Evolutionary conservation across 352 stramenopile genomes (phyloP), one percentile per base, ranked within the genome.

Genomic region (Blastocystis sp.): DNA sequence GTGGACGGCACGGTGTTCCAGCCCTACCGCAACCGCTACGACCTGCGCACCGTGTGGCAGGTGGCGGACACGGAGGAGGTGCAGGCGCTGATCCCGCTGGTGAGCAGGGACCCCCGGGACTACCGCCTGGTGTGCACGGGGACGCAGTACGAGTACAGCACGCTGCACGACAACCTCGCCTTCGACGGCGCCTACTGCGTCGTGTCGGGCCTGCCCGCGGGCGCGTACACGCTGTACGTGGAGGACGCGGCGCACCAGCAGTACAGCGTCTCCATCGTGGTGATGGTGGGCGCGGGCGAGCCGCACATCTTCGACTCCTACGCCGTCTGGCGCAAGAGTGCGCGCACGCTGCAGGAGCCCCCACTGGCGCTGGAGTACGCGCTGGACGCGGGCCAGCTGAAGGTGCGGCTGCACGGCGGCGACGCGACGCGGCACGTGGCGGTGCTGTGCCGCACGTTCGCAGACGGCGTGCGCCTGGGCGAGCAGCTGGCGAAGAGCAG

Each of bases 11-110:
- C 3, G 6, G 2, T 14, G 19, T 81, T 81, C 71, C 21, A 0
- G 28, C 21, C 66, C 7, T 14, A 54, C 17, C 19, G 14, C 38
- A 54, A 81, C 19, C 17, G 3, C 0, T 81, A 66, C 43, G 48
- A 81, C 43, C 4, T 81, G 14, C 43, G 24, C n/a, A 45, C n/a
- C 14, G 10, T 43, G 17, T 63, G 54, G 71, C 9, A 64, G 52
- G 48, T 54, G 48, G 54, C 42, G 2, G 71, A 81, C 3, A 68
- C 7, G 7, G 71, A 81, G 4, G 34, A 38, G 38, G 21, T 66
- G 24, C 71, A 81, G 6, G 71, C 59, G n/a, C 3, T 81, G 71
- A 81, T 81, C 66, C 71, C 71, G 21, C 28, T 65, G 17, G 48
- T 81, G 9, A 28, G 24, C 43, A 3, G 28, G 1, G 28, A 64